Percentiles rank a stretch among this genome's conserved stretches.
Conservation (phyloP, 2,329 filamentous ascomycete genomes). For the Fusarium circinatum region DNA sequence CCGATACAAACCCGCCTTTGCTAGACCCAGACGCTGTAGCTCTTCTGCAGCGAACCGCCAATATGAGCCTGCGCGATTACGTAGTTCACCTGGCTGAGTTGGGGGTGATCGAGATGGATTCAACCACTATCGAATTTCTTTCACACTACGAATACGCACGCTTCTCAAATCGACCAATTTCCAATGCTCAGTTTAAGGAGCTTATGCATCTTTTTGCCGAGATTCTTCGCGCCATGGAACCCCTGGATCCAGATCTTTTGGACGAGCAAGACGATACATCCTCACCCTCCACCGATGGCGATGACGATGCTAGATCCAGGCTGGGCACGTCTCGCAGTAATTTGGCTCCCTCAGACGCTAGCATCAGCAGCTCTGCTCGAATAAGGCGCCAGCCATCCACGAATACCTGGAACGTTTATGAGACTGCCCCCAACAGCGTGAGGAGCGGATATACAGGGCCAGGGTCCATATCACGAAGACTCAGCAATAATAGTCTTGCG, state of each 20-base stretch:
- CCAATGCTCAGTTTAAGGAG: constrained; percentile 75
- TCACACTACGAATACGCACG: constrained; percentile 83
- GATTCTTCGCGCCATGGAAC: constrained; percentile 79
- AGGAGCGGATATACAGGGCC: constrained; percentile 53
- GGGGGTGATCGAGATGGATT: constrained; percentile 63
- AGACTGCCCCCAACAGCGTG: constrained; percentile 65
- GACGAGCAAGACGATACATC: constrained; percentile 41
- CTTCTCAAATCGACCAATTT: constrained; percentile 77
- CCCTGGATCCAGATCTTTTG: constrained; percentile 66
- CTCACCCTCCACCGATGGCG: constrained; percentile 55
- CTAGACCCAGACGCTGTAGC: constrained; percentile 76
- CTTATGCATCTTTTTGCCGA: constrained; percentile 89
- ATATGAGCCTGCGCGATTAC: constrained; percentile 84
- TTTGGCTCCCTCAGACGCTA: constrained; percentile 45
- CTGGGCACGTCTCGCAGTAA: constrained; percentile 53
- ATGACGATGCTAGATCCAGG: constrained; percentile 56
- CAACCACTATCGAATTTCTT: constrained; percentile 71
- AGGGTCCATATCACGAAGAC: constrained; percentile 49
- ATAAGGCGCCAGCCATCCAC: constrained; percentile 54
- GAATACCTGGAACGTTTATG: constrained; percentile 57
- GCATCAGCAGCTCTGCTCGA: constrained; percentile 48
- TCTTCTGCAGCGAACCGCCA: constrained; percentile 74
- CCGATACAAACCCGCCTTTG: constrained; percentile 52
- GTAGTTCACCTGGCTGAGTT: constrained; percentile 75
- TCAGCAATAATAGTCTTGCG: constrained; percentile 54